A percentile compares a stretch with the other conserved stretches of the same genome.
Conservation (phyloP, 2,329 filamentous ascomycete species). For the Colletotrichum truncatum region DNA sequence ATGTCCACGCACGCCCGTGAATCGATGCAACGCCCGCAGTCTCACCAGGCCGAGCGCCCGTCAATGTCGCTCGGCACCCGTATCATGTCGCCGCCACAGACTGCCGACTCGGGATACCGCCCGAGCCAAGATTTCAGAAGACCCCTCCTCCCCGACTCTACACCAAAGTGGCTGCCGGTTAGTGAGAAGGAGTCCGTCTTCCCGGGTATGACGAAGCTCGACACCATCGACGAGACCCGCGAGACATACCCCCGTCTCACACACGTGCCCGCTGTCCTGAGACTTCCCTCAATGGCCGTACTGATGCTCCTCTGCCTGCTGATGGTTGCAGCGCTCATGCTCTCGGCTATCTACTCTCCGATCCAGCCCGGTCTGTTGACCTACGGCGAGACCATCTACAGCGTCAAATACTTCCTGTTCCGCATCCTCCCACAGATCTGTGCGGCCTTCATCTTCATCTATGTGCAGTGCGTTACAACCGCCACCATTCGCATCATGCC, state of each 20-base stretch:
- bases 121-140: background rate
- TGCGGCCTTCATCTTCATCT: slow-evolving; percentile 76
- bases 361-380: slow-evolving; percentile 70
- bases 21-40: slow-evolving; percentile 17
- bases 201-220: slow-evolving; percentile 32
- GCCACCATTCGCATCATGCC: slow-evolving; percentile 82
- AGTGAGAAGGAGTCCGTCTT: slow-evolving; percentile 37
- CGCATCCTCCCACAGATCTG: slow-evolving; percentile 84
- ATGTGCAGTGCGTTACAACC: slow-evolving; percentile 77
- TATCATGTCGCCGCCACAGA: slow-evolving; percentile 24
- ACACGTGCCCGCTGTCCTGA: slow-evolving; percentile 77
- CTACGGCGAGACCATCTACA: slow-evolving; percentile 74
- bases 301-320: slow-evolving; percentile 70
- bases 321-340: slow-evolving; percentile 78
- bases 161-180: slow-evolving; percentile 41
- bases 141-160: background rate
- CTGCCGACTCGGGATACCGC: slow-evolving; percentile 13
- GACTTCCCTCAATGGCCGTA: slow-evolving; percentile 68
- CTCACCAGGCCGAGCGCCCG: slow-evolving; percentile 5
- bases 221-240: slow-evolving; percentile 48
- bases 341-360: slow-evolving; percentile 76
- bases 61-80: slow-evolving; percentile 26
- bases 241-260: slow-evolving; percentile 62
- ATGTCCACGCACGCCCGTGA: slow-evolving; percentile 5
- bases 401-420: slow-evolving; percentile 84